Evolutionary conservation across 2,329 filamentous ascomycete genomes (phyloP).

Genomic region (Hypoxylon sp.): DNA sequence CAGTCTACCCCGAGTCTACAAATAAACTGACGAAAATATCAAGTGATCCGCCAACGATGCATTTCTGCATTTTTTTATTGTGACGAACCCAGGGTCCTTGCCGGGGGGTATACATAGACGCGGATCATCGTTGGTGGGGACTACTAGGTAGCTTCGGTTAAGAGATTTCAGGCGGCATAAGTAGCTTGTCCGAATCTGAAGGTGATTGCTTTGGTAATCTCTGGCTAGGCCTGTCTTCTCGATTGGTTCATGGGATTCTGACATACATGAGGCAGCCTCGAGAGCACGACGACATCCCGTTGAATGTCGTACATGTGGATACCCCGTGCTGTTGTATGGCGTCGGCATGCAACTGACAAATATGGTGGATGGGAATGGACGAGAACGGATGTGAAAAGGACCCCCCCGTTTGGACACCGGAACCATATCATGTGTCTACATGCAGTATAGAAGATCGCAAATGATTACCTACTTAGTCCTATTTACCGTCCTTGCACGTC

Average conservation of each 20-base stretch:
- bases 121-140: not conserved
- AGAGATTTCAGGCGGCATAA: conserved; percentile 11
- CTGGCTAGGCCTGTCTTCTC: conserved; percentile 7
- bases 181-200: not conserved
- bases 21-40: conserved; percentile 13
- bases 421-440: conserved; percentile 39
- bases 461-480: conserved; percentile 37
- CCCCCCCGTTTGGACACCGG: not conserved
- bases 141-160: conserved; percentile 4
- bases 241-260: conserved; percentile 30
- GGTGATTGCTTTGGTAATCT: conserved; percentile 3
- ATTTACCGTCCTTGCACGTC: conserved; percentile 20
- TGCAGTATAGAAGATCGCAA: conserved; percentile 41
- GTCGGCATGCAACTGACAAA: conserved; percentile 26
- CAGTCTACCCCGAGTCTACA: conserved; percentile 16
- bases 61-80: conserved; percentile 21
- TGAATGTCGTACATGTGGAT: conserved; percentile 5
- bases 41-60: conserved; percentile 34
- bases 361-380: conserved; percentile 7
- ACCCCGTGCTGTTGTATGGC: conserved; percentile 4
- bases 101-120: conserved; percentile 20
- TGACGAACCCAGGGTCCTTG: not conserved
- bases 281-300: conserved; percentile 8
- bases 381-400: conserved; percentile 7
- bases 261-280: conserved; percentile 30